Percentiles rank a stretch among this genome's conserved stretches.
These are phyloP conservation scores for Thinopyrum elongatum DNA, from an alignment of 176 grass and related monocot species.

Conservation along the genomic window DNA sequence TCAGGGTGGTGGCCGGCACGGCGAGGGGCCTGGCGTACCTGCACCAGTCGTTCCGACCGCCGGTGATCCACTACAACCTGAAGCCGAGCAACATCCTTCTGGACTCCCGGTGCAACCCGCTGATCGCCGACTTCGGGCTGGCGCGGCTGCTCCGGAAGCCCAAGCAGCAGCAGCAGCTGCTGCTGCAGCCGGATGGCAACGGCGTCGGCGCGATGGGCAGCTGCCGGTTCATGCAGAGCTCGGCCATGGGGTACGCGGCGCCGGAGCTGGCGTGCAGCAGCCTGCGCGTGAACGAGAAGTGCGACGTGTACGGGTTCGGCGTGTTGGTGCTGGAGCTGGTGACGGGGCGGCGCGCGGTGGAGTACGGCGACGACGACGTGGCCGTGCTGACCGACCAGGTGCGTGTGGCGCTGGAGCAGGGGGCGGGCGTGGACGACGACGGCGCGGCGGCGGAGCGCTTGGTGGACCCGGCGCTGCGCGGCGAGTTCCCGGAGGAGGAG, in stretches of 20 bases:
- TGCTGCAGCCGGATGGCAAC: conserved; percentile 2
- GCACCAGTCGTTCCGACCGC: conserved; percentile 87
- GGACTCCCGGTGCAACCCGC: conserved; percentile 63
- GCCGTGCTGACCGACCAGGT: conserved; percentile 78
- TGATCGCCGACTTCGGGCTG: conserved; percentile 82
- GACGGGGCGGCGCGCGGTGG: conserved; percentile 57
- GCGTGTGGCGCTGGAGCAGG: conserved; percentile 54
- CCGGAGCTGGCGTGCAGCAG: conserved; percentile 93
- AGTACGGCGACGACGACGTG: conserved; percentile 85
- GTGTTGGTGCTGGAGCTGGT: conserved; percentile 87
- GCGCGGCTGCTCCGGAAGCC: conserved; percentile 57
- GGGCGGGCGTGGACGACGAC: conserved; percentile 35
- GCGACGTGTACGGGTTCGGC: conserved; percentile 93
- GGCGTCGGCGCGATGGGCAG: neutral
- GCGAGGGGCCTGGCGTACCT: conserved; percentile 70
- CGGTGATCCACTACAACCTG: conserved; percentile 90
- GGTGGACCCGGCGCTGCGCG: conserved; percentile 49
- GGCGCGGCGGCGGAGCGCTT: conserved; percentile 43
- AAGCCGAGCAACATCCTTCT: conserved; percentile 95
- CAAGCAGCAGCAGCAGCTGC: neutral
- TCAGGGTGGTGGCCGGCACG: conserved; percentile 64
- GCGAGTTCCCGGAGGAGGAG: conserved; percentile 83
- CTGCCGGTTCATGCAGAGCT: conserved; percentile 61
- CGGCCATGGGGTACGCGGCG: conserved; percentile 65
- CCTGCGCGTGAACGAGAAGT: conserved; percentile 88